A percentile compares a stretch with the other conserved stretches of the same genome.
These are phyloP conservation scores for Macrolepiota albuminosa DNA, from an alignment of 768 basidiomycete genomes.

Conservation along the genomic window DNA sequence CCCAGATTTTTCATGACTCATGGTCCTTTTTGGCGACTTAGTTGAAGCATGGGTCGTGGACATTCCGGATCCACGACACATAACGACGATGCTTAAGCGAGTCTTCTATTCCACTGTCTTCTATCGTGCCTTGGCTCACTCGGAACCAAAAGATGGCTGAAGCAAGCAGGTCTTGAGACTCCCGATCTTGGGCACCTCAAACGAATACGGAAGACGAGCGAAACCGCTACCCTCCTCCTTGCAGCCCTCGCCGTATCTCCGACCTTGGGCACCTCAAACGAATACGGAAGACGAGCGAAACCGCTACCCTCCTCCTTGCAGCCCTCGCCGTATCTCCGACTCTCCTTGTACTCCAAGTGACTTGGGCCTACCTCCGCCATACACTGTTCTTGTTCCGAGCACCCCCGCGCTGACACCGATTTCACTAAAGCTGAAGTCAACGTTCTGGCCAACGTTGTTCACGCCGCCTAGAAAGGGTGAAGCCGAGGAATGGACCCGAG, in stretches of 20 bases:
- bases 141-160: constrained; percentile 55
- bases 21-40: constrained; percentile 20
- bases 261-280: constrained; percentile 75
- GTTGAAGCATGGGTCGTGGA: constrained; percentile 79
- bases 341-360: constrained; percentile 48
- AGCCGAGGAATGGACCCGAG: constrained; percentile 59
- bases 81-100: constrained; percentile 60
- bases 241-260: constrained; percentile 37
- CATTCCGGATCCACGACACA: constrained; percentile 55
- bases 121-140: background rate
- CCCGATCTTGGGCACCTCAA: constrained; percentile 70
- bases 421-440: constrained; percentile 61
- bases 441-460: constrained; percentile 85
- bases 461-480: constrained; percentile 67
- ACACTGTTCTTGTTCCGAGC: constrained; percentile 56
- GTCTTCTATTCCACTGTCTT: constrained; percentile 8
- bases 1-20: background rate
- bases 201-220: constrained; percentile 56
- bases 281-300: constrained; percentile 49
- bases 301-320: constrained; percentile 53
- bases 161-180: constrained; percentile 53
- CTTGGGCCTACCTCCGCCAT: constrained; percentile 46
- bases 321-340: constrained; percentile 37
- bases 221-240: constrained; percentile 53
- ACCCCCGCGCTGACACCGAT: constrained; percentile 61